Evolutionary conservation across 164 flowering plant genomes (phyloP), one percentile per base, ranked within the genome.

Genomic region (Aristolochia contorta): DNA sequence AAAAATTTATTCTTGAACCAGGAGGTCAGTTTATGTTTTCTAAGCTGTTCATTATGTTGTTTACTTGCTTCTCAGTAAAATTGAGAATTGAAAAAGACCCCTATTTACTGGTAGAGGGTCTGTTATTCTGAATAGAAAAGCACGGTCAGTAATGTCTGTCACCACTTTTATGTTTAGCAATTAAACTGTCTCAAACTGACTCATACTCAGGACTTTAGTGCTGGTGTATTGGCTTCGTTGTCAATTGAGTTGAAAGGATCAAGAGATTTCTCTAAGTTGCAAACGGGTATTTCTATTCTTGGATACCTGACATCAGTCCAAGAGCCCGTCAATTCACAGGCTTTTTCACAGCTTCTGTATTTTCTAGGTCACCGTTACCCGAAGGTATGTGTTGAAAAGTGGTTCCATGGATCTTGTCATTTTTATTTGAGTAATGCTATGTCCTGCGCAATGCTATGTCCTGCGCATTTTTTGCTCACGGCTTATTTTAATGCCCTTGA

Each of bases 331-430:
- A 84, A 75, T 68, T 48, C 57, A 1, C 72, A 60, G 54, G 94
- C 97, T 63, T 85, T 90, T 69, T 69, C 81, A 61, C 82, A 84
- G 64, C 88, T 93, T 59, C 82, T 88, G 19, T 66, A 69, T 58
- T 82, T 86, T 69, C 87, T 93, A 57, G 75, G 72, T 62, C 96
- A 90, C 76, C 86, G 95, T 21, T 93, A 82, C 68, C 96, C 97
- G 16, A 93, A 90, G 99, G 99, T 88, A 60, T 54, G 79, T 65
- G 18, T 22, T 24, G 21, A 37, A 43, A 47, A 27, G 12, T 7
- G 43, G 30, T 20, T 20, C 56, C 19, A 13, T 5, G 20, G 22
- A 54, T 9, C 56, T 5, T 54, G 56, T 1, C 15, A n/a, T n/a
- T n/a, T n/a, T n/a, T n/a, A n/a, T n/a, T n/a, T n/a, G n/a, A n/a